Conservation (phyloP, 2,329 filamentous ascomycete species). For the Neonectria faginata region DNA sequence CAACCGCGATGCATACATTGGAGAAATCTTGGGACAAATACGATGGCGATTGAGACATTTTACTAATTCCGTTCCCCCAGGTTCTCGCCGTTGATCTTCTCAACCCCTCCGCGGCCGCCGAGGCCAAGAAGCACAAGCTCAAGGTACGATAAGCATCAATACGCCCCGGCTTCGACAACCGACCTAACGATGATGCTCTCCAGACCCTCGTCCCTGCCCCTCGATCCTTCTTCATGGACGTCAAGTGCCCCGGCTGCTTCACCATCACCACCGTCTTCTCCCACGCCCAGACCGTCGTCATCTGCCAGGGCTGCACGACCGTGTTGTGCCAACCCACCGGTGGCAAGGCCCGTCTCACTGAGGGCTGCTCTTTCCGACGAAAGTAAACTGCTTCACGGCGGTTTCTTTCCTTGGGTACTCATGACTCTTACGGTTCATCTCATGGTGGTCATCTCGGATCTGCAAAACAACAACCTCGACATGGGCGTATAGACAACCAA, state of each 20-base stretch:
- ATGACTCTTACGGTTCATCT: constrained; percentile 63
- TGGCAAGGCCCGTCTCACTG: constrained; percentile 98
- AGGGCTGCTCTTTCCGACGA: constrained; percentile 99
- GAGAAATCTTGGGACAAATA: constrained; percentile 30
- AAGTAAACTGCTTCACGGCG: constrained; percentile 80
- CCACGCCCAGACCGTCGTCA: constrained; percentile 99
- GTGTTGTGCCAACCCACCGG: constrained; percentile 99
- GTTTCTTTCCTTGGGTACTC: constrained; percentile 62
- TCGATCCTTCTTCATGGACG: constrained; percentile 99
- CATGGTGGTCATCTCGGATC: constrained; percentile 68
- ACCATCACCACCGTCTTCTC: constrained; percentile 99
- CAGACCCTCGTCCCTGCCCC: constrained; percentile 94
- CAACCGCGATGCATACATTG: constrained; percentile 22
- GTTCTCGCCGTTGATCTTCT: constrained; percentile 99
- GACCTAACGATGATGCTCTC: constrained; percentile 40
- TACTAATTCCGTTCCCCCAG: constrained; percentile 69
- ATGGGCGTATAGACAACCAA: constrained; percentile 62
- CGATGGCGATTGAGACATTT: constrained; percentile 41
- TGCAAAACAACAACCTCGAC: constrained; percentile 65
- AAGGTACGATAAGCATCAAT: constrained; percentile 74
- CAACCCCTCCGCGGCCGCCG: constrained; percentile 96
- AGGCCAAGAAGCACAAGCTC: constrained; percentile 99
- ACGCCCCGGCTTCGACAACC: constrained; percentile 31
- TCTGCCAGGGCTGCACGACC: constrained; percentile 99
- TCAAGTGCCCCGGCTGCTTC: constrained; percentile 99